Evolutionary conservation across 768 basidiomycete genomes (phyloP).

Genomic region (Tylopilus intermedius): DNA sequence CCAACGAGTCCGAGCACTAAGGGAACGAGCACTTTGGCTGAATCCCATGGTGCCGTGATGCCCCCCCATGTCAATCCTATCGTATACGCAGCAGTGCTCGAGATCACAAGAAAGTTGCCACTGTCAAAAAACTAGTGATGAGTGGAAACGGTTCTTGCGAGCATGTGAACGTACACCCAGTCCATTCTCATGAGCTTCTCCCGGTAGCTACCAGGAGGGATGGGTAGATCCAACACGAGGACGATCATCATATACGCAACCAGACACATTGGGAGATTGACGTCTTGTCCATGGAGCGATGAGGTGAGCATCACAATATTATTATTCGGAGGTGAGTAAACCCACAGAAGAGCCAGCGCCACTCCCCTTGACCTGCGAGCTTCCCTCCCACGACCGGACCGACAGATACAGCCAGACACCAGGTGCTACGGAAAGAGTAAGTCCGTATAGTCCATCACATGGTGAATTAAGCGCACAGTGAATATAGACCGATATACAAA

Average conservation of each 20-base stretch:
- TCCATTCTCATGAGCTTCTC: slow-evolving; percentile 38
- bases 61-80: slow-evolving; percentile 50
- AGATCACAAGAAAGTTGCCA: slow-evolving; percentile 26
- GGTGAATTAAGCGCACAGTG: not conserved
- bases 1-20: slow-evolving; percentile 39
- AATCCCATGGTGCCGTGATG: slow-evolving; percentile 38
- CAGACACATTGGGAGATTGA: slow-evolving; percentile 32
- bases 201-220: slow-evolving; percentile 28
- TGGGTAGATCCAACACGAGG: slow-evolving; percentile 31
- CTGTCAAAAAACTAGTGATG: not conserved
- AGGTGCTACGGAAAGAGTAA: not conserved
- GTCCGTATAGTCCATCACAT: not conserved
- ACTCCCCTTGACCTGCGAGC: not conserved
- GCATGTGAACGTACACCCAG: slow-evolving; percentile 35
- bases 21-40: slow-evolving; percentile 36
- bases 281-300: slow-evolving; percentile 20
- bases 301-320: not conserved
- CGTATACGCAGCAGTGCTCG: slow-evolving; percentile 31
- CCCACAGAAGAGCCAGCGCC: slow-evolving; percentile 1
- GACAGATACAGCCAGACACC: not conserved
- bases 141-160: not conserved
- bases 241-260: slow-evolving; percentile 17
- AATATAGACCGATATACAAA: not conserved
- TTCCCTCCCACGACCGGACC: not conserved
- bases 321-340: not conserved